A percentile compares a stretch with the other conserved stretches of the same genome.
These are phyloP conservation scores for Populus hybrid DNA, from an alignment of 441 rosid genomes.

Conservation along the genomic window DNA sequence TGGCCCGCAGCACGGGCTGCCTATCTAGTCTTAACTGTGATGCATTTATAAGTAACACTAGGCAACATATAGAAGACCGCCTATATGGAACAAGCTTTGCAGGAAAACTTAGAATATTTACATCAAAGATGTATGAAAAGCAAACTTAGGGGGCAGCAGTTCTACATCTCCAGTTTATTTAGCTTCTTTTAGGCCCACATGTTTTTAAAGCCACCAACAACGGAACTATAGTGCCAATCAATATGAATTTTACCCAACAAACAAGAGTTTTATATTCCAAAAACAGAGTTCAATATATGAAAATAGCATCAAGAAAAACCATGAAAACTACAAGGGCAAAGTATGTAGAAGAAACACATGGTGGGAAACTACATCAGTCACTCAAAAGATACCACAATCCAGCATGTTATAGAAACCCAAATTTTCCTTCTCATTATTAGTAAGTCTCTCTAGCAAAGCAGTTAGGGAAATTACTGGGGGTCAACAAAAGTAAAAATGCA, in stretches of 20 bases:
- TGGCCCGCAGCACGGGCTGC: no score
- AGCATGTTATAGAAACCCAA: constrained; percentile 17
- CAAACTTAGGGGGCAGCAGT: background rate
- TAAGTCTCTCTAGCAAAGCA: constrained; percentile 1
- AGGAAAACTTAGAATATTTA: background rate
- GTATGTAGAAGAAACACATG: background rate
- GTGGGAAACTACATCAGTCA: constrained; percentile 4
- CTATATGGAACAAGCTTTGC: background rate
- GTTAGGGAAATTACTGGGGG: constrained; percentile 1
- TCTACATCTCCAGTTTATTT: background rate
- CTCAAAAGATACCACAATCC: background rate
- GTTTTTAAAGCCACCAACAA: background rate
- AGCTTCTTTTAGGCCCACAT: background rate
- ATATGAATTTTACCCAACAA: background rate
- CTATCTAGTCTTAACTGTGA: background rate
- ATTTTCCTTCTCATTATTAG: constrained; percentile 16
- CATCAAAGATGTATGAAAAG: background rate
- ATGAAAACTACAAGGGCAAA: background rate
- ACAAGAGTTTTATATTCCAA: background rate
- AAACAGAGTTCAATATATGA: background rate
- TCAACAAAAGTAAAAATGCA: background rate
- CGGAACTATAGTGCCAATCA: background rate
- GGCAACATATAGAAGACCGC: background rate
- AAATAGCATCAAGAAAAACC: constrained; percentile 3
- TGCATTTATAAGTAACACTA: background rate